Percentiles rank a stretch among this genome's conserved stretches.
Conservation (phyloP, 192 early-diverging fungal species). For the Paraglomus brasilianum region DNA sequence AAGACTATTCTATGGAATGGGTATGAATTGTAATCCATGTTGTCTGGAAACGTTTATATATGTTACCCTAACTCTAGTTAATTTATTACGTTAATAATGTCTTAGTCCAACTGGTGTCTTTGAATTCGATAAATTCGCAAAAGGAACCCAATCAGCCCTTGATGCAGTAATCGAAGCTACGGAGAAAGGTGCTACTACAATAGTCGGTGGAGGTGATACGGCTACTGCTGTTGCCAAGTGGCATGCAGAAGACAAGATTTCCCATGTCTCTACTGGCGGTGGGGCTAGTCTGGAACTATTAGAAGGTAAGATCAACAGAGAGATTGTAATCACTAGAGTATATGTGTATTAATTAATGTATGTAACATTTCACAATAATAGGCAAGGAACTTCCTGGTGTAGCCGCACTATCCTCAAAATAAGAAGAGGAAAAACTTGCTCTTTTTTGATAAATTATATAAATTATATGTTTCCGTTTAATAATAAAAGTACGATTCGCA, state of each 20-base stretch:
- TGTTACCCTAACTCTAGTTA: too few species aligned
- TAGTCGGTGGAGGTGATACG: conserved; percentile 97
- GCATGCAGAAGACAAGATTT: conserved; percentile 77
- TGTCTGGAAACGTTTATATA: too few species aligned
- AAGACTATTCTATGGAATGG: conserved; percentile 99
- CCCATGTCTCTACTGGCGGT: conserved; percentile 94
- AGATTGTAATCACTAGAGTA: conserved; percentile 16
- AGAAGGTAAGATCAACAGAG: conserved; percentile 78
- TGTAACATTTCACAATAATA: not conserved
- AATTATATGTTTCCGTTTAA: too few species aligned
- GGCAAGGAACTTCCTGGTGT: conserved; percentile 61
- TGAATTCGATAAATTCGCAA: conserved; percentile 92
- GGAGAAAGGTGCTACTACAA: conserved; percentile 80
- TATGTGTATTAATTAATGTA: not conserved
- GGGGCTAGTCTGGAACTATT: conserved; percentile 95
- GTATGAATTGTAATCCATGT: conserved; percentile 16
- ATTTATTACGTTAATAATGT: not conserved
- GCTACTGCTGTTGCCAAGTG: conserved; percentile 95
- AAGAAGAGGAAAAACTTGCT: too few species aligned
- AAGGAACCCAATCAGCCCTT: conserved; percentile 79
- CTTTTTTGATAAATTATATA: too few species aligned
- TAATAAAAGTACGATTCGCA: too few species aligned
- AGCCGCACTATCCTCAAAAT: conserved; percentile 65
- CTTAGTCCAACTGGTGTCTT: conserved; percentile 87
- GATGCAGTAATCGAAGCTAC: conserved; percentile 86